phyloP scores from a whole-genome alignment of 305 asterid species.

The Fraxinus angustifolia region DNA sequence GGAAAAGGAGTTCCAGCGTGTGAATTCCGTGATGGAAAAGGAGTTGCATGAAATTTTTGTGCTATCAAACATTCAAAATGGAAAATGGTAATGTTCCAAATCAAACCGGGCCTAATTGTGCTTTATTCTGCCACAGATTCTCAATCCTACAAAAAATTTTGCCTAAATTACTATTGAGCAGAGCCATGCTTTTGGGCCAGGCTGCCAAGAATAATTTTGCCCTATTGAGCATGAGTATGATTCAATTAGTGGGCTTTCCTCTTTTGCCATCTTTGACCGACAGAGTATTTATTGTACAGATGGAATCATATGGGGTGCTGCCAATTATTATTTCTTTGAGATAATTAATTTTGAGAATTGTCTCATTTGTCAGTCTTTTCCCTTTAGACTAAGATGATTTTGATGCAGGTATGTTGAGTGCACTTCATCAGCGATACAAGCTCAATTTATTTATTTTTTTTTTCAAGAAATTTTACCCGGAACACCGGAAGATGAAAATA shows the following conservation, averaged over 20 bases:
- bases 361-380: neutral
- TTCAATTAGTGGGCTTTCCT: neutral
- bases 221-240: conserved; percentile 83
- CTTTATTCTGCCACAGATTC: conserved; percentile 37
- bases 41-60: too few species aligned
- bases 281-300: too few species aligned
- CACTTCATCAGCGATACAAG: conserved; percentile 74
- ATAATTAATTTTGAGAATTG: too few species aligned
- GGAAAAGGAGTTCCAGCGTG: too few species aligned
- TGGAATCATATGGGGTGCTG: too few species aligned
- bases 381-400: neutral
- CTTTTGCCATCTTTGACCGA: too few species aligned
- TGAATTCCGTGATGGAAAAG: too few species aligned
- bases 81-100: too few species aligned
- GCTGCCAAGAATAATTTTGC: too few species aligned
- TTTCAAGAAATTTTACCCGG: conserved; percentile 63
- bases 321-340: too few species aligned
- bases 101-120: neutral
- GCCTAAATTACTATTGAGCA: conserved; percentile 37
- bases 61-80: too few species aligned
- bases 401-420: conserved; percentile 66
- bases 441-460: conserved; percentile 33
- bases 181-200: too few species aligned
- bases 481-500: conserved; percentile 61
- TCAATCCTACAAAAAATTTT: conserved; percentile 75